A percentile compares a stretch with the other conserved stretches of the same genome.
phyloP scores from a whole-genome alignment of 257 asterid genomes.

The Solanum neorickii region DNA sequence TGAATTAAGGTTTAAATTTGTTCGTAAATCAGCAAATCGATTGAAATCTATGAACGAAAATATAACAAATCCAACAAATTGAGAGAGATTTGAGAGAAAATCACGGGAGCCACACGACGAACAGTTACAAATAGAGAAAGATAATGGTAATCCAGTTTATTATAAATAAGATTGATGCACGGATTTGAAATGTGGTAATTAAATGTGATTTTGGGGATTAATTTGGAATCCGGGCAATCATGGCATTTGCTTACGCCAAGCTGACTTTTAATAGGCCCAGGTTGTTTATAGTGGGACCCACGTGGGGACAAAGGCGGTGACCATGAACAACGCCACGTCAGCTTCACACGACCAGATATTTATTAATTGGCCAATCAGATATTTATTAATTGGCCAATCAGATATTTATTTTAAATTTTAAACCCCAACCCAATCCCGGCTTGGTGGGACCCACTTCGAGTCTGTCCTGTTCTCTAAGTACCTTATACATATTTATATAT shows the following conservation, averaged over 20 bases:
- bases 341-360: neutral
- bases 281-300: neutral
- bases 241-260: conserved; percentile 15
- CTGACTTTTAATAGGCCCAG: conserved; percentile 13
- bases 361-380: neutral
- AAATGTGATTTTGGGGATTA: conserved; percentile 7
- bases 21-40: neutral
- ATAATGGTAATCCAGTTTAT: neutral
- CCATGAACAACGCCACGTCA: neutral
- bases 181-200: conserved; percentile 4
- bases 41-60: neutral
- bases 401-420: neutral
- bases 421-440: neutral
- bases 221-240: conserved; percentile 25
- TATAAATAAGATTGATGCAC: neutral
- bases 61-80: neutral
- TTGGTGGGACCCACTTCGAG: neutral
- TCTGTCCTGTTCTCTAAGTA: too few relatives aligned
- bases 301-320: neutral
- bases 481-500: too few relatives aligned
- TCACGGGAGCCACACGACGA: neutral
- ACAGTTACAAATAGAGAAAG: neutral
- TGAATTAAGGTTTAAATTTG: neutral
- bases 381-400: neutral
- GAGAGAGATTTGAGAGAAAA: neutral